phyloP scores from a whole-genome alignment of 257 asterid species.

The Mitragyna speciosa region DNA sequence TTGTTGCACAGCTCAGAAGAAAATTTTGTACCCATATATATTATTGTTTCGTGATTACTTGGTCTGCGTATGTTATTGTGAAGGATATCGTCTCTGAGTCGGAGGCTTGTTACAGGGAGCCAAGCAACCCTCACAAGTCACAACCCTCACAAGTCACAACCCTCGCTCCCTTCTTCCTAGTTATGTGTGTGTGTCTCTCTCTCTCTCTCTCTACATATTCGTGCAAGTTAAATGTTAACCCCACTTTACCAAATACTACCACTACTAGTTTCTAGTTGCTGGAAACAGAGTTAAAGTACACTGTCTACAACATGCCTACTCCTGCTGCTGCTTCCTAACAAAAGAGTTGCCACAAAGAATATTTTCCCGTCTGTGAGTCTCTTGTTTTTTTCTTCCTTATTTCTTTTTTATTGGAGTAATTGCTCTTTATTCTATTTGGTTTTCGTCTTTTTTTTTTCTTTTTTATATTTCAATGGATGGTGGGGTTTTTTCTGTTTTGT shows the following conservation, averaged over 20 bases:
- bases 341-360: conserved; percentile 14
- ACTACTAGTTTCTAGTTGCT: conserved; percentile 12
- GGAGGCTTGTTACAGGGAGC: no score
- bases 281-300: not conserved
- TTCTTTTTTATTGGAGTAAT: not conserved
- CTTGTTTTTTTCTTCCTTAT: not conserved
- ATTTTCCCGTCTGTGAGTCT: conserved; percentile 37
- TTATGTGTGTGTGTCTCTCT: no score
- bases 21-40: no score
- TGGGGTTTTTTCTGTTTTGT: not conserved
- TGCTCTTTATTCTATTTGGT: conserved; percentile 1
- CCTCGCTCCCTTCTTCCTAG: no score
- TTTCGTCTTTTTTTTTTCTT: not conserved
- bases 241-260: conserved; percentile 22
- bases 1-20: no score
- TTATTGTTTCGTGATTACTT: no score
- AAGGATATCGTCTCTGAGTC: no score
- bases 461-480: not conserved
- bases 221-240: not conserved
- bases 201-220: not conserved
- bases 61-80: no score
- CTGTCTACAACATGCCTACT: conserved; percentile 2
- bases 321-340: conserved; percentile 3
- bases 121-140: no score
- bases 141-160: no score